Evolutionary conservation across 1,139 yeast species (phyloP).

Genomic region (Arxiozyma telluris): DNA sequence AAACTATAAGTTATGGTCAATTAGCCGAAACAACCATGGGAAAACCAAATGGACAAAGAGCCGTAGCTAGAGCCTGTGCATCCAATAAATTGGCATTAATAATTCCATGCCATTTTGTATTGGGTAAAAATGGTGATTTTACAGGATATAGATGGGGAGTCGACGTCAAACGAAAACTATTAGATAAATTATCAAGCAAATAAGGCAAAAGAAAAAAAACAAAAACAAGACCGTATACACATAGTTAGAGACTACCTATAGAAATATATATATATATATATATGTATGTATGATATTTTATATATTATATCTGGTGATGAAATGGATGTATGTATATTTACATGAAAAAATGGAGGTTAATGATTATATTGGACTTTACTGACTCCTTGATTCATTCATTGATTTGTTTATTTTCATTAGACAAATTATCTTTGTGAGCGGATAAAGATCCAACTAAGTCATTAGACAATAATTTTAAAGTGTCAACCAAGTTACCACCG

Average conservation of each 20-base stretch:
- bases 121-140: constrained; percentile 15
- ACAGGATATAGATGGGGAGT: constrained; percentile 23
- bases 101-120: constrained; percentile 26
- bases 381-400: background rate
- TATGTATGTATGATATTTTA: background rate
- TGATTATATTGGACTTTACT: background rate
- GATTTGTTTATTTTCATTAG: background rate
- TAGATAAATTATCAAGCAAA: constrained; percentile 4
- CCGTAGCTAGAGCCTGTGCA: constrained; percentile 25
- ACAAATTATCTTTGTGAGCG: background rate
- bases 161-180: constrained; percentile 14
- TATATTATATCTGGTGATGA: no score
- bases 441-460: constrained; percentile 31
- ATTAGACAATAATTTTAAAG: constrained; percentile 61
- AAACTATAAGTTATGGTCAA: constrained; percentile 16
- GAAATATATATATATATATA: background rate
- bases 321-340: no score
- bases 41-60: constrained; percentile 18
- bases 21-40: constrained; percentile 17
- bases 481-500: constrained; percentile 82
- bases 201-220: background rate
- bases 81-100: constrained; percentile 21
- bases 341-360: background rate
- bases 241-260: constrained; percentile 1
- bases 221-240: no score